Evolutionary conservation across 2,329 filamentous ascomycete species (phyloP).

Genomic region (Chalara sp.): DNA sequence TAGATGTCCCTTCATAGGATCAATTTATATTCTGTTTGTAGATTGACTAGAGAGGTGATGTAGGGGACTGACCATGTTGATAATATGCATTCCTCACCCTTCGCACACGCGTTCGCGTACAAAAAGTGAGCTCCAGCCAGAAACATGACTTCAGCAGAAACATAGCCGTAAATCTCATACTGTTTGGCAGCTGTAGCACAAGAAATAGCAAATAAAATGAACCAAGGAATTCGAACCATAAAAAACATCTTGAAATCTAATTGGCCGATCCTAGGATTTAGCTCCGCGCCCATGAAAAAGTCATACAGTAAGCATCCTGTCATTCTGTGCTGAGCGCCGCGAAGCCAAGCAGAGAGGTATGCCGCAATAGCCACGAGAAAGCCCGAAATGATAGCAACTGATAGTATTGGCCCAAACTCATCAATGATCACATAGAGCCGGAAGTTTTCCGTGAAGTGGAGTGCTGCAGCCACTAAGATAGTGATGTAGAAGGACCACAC

Average conservation of each 20-base stretch:
- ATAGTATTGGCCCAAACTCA: constrained; percentile 89
- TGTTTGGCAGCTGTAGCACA: constrained; percentile 73
- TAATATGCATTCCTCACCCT: constrained; percentile 86
- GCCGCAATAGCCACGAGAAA: constrained; percentile 77
- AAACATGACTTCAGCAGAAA: constrained; percentile 79
- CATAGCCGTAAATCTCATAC: constrained; percentile 77
- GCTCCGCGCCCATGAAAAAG: constrained; percentile 85
- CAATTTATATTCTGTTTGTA: background rate
- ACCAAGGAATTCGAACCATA: constrained; percentile 89
- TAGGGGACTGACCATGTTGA: constrained; percentile 60
- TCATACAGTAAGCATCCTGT: constrained; percentile 76
- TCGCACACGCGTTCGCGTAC: constrained; percentile 86
- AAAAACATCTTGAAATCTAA: constrained; percentile 95
- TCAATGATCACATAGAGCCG: constrained; percentile 88
- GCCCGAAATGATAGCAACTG: constrained; percentile 89
- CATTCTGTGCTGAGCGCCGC: constrained; percentile 87
- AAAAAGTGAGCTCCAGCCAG: constrained; percentile 84
- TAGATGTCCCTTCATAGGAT: constrained; percentile 66
- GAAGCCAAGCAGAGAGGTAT: constrained; percentile 77
- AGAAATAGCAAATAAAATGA: constrained; percentile 74
- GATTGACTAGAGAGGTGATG: background rate
- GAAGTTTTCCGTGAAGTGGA: constrained; percentile 82
- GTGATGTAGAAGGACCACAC: constrained; percentile 84
- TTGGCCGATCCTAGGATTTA: constrained; percentile 78
- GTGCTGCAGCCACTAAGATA: constrained; percentile 58